Base-by-base conservation (phyloP, 192 early-diverging fungal genomes). In the Mycoemilia scoparia region DNA sequence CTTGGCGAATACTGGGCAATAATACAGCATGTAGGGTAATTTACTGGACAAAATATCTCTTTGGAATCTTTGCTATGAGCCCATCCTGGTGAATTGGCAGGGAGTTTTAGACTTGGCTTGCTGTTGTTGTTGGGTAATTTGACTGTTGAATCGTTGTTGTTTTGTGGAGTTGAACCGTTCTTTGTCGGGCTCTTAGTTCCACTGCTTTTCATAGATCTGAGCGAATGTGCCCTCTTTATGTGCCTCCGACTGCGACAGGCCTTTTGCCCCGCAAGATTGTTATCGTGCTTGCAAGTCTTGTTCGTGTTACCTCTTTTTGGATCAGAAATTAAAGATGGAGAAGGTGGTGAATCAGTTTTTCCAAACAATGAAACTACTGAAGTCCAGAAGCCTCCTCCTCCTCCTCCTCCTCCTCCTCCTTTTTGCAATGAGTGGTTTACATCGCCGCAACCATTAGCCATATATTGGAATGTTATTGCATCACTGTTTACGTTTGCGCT, bases 1-100 rank as follows among this genome's bases (percentile, higher is more conserved):
- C 51, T 55, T 19, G 58, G 58, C 29, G 58, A 61, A 39, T 61
- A 61, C 38, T 61, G 58, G 0, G 58, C 58, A 1, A 61, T 24
- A 2, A 61, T 43, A 1, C 46, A 25, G 0, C 40, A 4, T 0
- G 58, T 55, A 4, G 44, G 25, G 20, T 55, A 36, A 17, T 47
- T 46, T 2, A 61, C 58, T 0, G 57, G 51, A 4, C 49, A 29
- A 2, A 39, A n/a, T n/a, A n/a, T n/a, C n/a, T 49, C 7, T 46
- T 46, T 2, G 32, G 26, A 4, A 49, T 27, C 13, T 39, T 29
- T 17, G 27, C 21, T 24, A 26, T 10, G 21, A 30, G 30, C 21
- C 24, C n/a, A 4, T 3, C 23, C 3, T 17, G 19, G 17, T 30
- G 24, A 16, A 36, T 36, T 8, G 21, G 24, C 19, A 13, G 25